A percentile compares a stretch with the other conserved stretches of the same genome.
Conservation (phyloP, 306 rosid species). For the Coriaria nepalensis region DNA sequence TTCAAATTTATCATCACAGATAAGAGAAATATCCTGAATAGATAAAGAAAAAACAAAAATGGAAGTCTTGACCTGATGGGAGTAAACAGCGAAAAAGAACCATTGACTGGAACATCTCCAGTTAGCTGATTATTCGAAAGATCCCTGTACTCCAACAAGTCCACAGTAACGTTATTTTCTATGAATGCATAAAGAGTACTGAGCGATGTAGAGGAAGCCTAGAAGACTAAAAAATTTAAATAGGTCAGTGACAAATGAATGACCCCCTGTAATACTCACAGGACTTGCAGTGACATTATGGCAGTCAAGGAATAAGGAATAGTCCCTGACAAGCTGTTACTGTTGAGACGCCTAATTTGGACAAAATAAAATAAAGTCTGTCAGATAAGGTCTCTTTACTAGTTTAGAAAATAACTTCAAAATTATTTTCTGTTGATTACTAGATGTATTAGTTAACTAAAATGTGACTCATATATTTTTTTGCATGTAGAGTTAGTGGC, state of each 20-base stretch:
- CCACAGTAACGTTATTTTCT: slow-evolving; percentile 11
- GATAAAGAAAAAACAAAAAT: slow-evolving; percentile 1
- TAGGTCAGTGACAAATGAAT: slow-evolving; percentile 7
- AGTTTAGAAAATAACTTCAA: not conserved
- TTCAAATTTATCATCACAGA: too few relatives aligned
- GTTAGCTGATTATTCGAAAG: slow-evolving; percentile 54
- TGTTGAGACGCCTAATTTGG: slow-evolving; percentile 75
- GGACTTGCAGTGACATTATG: slow-evolving; percentile 51
- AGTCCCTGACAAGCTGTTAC: slow-evolving; percentile 50
- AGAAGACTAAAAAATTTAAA: slow-evolving; percentile 8
- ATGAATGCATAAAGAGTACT: not conserved
- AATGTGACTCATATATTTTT: too few relatives aligned
- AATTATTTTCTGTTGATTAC: not conserved
- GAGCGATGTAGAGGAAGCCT: not conserved
- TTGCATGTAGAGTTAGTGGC: too few relatives aligned
- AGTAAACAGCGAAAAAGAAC: slow-evolving; percentile 76
- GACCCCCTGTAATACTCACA: slow-evolving; percentile 45
- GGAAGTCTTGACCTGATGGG: slow-evolving; percentile 56
- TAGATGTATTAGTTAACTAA: too few relatives aligned
- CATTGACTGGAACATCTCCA: slow-evolving; percentile 52
- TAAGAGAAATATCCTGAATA: not conserved
- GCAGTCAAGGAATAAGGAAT: slow-evolving; percentile 50
- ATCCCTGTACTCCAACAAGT: slow-evolving; percentile 47
- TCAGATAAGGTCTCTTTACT: slow-evolving; percentile 17
- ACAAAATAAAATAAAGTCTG: slow-evolving; percentile 12